Evolutionary conservation across 2,329 filamentous ascomycete genomes (phyloP).

Genomic region (Cordyceps militaris): DNA sequence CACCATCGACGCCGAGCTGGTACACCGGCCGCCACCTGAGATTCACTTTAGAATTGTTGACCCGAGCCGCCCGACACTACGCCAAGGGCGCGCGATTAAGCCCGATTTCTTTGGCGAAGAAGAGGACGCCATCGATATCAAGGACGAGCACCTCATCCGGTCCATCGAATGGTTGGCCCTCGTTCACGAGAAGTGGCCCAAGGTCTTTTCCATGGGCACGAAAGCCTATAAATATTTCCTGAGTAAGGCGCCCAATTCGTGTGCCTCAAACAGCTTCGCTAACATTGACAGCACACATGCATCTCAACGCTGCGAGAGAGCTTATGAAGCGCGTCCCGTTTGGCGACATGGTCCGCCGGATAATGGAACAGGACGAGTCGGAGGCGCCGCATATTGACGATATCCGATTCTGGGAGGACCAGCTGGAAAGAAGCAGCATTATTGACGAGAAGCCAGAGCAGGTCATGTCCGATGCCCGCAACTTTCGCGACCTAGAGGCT

Average conservation of each 20-base stretch:
- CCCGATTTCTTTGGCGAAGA: constrained; percentile 64
- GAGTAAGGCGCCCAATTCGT: constrained; percentile 49
- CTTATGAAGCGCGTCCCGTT: constrained; percentile 47
- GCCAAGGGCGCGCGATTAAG: constrained; percentile 55
- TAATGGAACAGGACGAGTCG: constrained; percentile 30
- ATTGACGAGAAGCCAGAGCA: constrained; percentile 32
- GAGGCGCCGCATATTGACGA: constrained; percentile 31
- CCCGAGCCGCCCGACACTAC: constrained; percentile 25
- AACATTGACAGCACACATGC: constrained; percentile 35
- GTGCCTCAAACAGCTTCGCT: background rate
- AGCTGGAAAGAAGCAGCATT: constrained; percentile 30
- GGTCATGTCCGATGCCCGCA: constrained; percentile 49
- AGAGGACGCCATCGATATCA: constrained; percentile 44
- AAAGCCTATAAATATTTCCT: constrained; percentile 78
- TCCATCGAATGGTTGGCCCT: constrained; percentile 80
- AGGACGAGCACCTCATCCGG: constrained; percentile 66
- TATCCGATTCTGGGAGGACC: constrained; percentile 32
- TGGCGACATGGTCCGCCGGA: constrained; percentile 37
- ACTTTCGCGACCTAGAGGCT: constrained; percentile 61
- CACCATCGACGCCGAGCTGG: constrained; percentile 21
- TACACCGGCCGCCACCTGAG: constrained; percentile 30
- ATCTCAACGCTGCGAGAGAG: constrained; percentile 47
- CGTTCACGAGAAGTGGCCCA: constrained; percentile 63
- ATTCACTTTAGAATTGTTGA: constrained; percentile 45
- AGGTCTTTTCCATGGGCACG: constrained; percentile 61